These are phyloP conservation scores for Candida quercuum DNA, from an alignment of 805 yeast species.

Conservation along the genomic window DNA sequence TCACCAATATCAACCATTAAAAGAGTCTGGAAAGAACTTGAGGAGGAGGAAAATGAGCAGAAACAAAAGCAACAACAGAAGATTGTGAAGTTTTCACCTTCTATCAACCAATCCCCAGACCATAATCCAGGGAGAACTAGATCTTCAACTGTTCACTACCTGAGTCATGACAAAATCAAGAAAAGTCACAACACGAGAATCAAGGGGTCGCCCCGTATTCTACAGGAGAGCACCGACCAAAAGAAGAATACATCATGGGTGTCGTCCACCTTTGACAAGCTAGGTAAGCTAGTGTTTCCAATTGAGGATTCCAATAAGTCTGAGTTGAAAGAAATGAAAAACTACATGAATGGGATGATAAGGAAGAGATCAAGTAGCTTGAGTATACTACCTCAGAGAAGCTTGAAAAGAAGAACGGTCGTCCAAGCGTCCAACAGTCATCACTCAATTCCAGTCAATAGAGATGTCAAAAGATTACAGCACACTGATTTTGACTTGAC, in stretches of 20 bases:
- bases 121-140: too few relatives aligned
- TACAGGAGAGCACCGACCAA: too few relatives aligned
- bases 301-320: conserved; percentile 6
- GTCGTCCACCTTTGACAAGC: not conserved
- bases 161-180: too few relatives aligned
- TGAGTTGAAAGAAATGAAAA: conserved; percentile 19
- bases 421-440: not conserved
- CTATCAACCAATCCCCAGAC: not conserved
- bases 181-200: too few relatives aligned
- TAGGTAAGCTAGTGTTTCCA: conserved; percentile 6
- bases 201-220: too few relatives aligned
- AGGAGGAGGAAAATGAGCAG: conserved; percentile 1
- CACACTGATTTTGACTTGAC: not conserved
- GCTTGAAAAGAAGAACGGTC: not conserved
- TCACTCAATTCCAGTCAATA: too few relatives aligned
- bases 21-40: conserved; percentile 1
- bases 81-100: not conserved
- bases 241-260: not conserved
- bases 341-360: conserved; percentile 20
- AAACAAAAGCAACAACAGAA: not conserved
- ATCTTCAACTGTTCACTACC: too few relatives aligned
- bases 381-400: not conserved
- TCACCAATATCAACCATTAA: conserved; percentile 1
- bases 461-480: conserved; percentile 3
- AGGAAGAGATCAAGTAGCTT: conserved; percentile 11